Evolutionary conservation across 345 rosid species (phyloP), one percentile per base, ranked within the genome.

Genomic region (Sisymbrium irio): DNA sequence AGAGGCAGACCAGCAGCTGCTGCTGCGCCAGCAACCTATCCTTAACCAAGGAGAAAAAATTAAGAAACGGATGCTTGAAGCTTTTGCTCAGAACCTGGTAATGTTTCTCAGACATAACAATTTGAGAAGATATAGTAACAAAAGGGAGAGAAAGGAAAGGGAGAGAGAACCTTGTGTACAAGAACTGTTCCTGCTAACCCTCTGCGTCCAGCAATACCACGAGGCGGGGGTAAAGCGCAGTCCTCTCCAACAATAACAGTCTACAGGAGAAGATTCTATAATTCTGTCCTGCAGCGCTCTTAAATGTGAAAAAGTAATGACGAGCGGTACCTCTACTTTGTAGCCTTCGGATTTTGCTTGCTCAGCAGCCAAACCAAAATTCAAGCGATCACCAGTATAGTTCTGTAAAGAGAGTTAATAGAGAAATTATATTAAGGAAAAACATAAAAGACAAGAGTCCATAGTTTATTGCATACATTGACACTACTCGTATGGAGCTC

Each of bases 361-460:
- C 83, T 94, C 99, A 58, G 97, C 99, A 58, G 99, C 99, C 86
- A 94, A 80, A 77, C 99, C 99, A 75, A 94, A 94, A 90, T 91
- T 91, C 72, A 91, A 78, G 25, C 99, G 93, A 78, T 94, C 99
- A 68, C 97, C 97, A 0, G 99, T 94, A 76, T 94, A 94, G 70
- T 94, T 94, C 99, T 94, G 88, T 57, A 55, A 63, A 82, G 32
- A 74, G 7, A 84, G 49, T 75, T 54, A 45, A 69, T 6, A 71
- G n/a, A 65, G 41, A 66, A 76, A 69, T 33, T 51, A 60, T 9
- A 72, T 41, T 41, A 72, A 39, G 15, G 19, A 65, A 45, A 59
- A 65, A 3, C 50, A 49, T 33, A 77, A 25, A 67, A n/a, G 41
- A 63, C 17, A 77, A 47, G 18, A 75, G 17, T 42, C 4, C 22